Percentiles rank a stretch among this genome's conserved stretches.
Evolutionary conservation across 1,284 basidiomycete genomes (phyloP).

Genomic region (Microbotryum violaceum): DNA sequence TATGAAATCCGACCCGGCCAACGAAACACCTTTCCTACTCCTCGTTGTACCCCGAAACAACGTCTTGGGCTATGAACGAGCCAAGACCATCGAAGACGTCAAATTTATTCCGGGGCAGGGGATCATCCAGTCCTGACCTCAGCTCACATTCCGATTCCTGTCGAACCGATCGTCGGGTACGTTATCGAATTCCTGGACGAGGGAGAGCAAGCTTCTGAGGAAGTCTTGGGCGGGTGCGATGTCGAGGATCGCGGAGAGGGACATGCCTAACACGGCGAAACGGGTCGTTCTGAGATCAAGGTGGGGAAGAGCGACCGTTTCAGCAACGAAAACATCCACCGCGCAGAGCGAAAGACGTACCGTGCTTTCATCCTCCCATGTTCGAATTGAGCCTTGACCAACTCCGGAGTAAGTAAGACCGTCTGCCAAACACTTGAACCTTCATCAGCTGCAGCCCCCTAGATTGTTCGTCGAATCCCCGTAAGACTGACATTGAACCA

Average conservation of each 20-base stretch:
- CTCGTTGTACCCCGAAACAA: slow-evolving; percentile 51
- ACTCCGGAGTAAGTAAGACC: slow-evolving; percentile 61
- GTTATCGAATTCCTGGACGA: slow-evolving; percentile 67
- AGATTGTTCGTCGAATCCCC: not conserved
- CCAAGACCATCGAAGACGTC: slow-evolving; percentile 15
- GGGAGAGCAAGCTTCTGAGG: slow-evolving; percentile 60
- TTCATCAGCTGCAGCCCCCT: not conserved
- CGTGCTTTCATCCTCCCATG: slow-evolving; percentile 60
- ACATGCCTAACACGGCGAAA: slow-evolving; percentile 74
- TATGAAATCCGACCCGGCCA: slow-evolving; percentile 53
- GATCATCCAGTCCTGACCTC: not conserved
- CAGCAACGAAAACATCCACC: too few relatives aligned
- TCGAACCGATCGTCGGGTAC: slow-evolving; percentile 70
- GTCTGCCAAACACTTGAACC: slow-evolving; percentile 43
- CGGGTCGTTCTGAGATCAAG: slow-evolving; percentile 56
- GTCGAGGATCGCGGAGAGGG: slow-evolving; percentile 64
- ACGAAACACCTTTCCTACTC: slow-evolving; percentile 49
- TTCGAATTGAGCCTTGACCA: slow-evolving; percentile 64
- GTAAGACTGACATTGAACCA: slow-evolving; percentile 59
- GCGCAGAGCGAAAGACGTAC: too few relatives aligned
- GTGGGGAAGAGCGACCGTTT: too few relatives aligned
- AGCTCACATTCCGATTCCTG: slow-evolving; percentile 58
- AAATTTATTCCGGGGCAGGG: too few relatives aligned
- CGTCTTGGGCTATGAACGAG: slow-evolving; percentile 18
- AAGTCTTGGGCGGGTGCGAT: slow-evolving; percentile 68